phyloP scores from a whole-genome alignment of 257 asterid species.

The Catharanthus roseus region DNA sequence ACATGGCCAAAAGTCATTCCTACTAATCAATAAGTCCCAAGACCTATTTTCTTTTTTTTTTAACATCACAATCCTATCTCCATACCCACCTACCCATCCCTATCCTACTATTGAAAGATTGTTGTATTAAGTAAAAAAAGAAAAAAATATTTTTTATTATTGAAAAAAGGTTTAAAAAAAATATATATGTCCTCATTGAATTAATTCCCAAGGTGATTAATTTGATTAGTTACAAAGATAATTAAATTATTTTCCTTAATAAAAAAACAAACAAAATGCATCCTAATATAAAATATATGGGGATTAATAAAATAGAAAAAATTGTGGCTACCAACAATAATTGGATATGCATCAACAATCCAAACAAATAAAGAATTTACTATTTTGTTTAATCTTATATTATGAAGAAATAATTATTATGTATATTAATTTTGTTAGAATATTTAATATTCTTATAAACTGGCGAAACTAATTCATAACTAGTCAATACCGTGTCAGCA shows the following conservation, averaged over 20 bases:
- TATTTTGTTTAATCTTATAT: no score
- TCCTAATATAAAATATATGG: not conserved
- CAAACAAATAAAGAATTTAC: not conserved
- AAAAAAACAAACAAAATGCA: not conserved
- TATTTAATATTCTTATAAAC: no score
- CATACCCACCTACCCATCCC: not conserved
- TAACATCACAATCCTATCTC: not conserved
- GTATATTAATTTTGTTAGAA: no score
- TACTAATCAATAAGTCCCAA: not conserved
- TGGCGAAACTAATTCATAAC: no score
- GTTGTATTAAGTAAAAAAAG: not conserved
- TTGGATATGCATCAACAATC: not conserved
- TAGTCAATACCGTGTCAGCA: no score
- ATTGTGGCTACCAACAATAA: slow-evolving; percentile 1
- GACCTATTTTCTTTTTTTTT: not conserved
- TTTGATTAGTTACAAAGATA: not conserved
- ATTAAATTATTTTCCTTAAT: not conserved
- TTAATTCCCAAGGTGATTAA: no score
- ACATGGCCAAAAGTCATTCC: not conserved
- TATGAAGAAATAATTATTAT: no score
- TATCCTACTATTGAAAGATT: not conserved
- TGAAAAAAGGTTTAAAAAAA: not conserved
- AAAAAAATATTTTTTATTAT: no score
- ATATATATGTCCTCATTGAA: not conserved
- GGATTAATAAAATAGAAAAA: not conserved